Percentiles rank a stretch among this genome's conserved stretches.
Conservation (phyloP, 2,329 filamentous ascomycete species). For the Aspergillus proliferans region DNA sequence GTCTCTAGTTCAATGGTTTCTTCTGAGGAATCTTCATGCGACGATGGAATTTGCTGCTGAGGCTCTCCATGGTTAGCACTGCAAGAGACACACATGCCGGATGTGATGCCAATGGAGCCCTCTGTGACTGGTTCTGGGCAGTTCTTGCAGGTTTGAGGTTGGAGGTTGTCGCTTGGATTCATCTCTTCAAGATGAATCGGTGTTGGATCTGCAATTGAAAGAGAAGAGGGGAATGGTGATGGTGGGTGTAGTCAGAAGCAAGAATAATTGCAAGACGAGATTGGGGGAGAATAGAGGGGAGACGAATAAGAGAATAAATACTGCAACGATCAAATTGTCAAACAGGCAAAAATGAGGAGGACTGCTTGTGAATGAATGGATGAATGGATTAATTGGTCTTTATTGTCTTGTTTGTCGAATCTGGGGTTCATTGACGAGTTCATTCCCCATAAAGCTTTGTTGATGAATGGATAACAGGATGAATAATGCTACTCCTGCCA, state of each 20-base stretch:
- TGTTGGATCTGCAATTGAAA: background rate
- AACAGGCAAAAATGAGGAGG: too few relatives aligned
- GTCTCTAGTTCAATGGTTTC: background rate
- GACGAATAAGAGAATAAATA: background rate
- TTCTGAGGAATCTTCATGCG: background rate
- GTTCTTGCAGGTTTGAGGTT: background rate
- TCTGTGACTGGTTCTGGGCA: background rate
- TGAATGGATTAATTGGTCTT: background rate
- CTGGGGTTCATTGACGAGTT: background rate
- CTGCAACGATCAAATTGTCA: too few relatives aligned
- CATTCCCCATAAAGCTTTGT: background rate
- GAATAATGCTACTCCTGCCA: background rate
- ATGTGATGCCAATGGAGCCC: constrained; percentile 1
- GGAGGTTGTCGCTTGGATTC: background rate
- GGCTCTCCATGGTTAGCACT: background rate
- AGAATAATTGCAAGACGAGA: background rate
- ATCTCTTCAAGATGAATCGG: background rate
- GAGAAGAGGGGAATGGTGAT: background rate
- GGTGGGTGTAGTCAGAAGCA: background rate
- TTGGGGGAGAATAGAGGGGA: background rate
- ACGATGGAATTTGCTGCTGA: background rate
- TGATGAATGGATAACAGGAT: background rate
- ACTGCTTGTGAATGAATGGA: too few relatives aligned
- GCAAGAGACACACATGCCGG: constrained; percentile 1
- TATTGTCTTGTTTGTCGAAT: background rate